Conservation (phyloP, 305 asterid species). For the Caryopteris hybrid region DNA sequence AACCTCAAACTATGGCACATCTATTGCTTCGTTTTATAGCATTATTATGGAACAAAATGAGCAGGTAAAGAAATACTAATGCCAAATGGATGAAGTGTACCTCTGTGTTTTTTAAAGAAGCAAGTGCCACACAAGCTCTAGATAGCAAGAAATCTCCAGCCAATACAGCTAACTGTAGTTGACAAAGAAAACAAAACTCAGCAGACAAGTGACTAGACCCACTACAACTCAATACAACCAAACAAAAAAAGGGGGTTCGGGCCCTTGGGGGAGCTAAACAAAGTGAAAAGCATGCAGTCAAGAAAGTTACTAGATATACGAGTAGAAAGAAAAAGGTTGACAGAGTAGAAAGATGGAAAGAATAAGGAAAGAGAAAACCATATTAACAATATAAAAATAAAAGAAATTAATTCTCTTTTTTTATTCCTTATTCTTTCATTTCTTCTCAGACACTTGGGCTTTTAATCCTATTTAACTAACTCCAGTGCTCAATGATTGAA, state of each 20-base stretch:
- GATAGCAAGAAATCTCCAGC: conserved; percentile 95
- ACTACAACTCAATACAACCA: too few species aligned
- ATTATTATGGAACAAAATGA: background rate
- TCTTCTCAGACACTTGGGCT: background rate
- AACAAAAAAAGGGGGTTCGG: background rate
- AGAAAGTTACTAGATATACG: too few species aligned
- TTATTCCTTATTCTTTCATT: background rate
- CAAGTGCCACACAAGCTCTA: conserved; percentile 97
- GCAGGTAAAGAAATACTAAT: conserved; percentile 7
- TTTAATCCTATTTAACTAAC: background rate
- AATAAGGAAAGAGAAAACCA: background rate
- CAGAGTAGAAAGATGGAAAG: too few species aligned
- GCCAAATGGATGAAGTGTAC: conserved; percentile 28
- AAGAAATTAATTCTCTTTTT: background rate
- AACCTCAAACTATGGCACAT: background rate
- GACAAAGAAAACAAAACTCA: conserved; percentile 12
- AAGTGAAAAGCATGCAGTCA: too few species aligned
- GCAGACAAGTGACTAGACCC: background rate
- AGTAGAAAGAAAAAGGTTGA: background rate
- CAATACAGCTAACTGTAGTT: conserved; percentile 83
- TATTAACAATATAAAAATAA: background rate
- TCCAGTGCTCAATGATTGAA: background rate
- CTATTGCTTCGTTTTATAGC: background rate
- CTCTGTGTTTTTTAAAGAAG: conserved; percentile 89
- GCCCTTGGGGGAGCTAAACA: too few species aligned